Base-by-base conservation (phyloP, 176 grass and related monocot species). In the Poa annua region DNA sequence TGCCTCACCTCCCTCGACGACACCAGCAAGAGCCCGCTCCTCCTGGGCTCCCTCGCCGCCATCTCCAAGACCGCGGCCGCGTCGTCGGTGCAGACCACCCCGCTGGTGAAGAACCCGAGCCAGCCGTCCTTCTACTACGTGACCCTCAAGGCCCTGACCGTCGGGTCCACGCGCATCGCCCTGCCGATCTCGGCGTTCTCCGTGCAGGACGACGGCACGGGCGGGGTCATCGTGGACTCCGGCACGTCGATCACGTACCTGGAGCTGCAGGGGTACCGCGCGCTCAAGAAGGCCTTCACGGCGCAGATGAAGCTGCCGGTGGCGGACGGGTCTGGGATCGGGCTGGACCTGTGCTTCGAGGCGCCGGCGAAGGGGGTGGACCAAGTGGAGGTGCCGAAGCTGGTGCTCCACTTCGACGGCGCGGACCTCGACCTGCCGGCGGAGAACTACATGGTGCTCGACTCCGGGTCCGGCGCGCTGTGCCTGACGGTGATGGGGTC, bases 181-280 rank as follows among this genome's bases (percentile, higher is more conserved):
- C 86, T 97, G 25, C 88, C 86, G 34, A 49, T 1, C 17, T 80
- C 89, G 50, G 78, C 63, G 8, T 97, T 94, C 62, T 64, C 80
- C 35, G n/a, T 92, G 17, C 55, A 87, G 53, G 83, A 79, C 8
- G 88, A 90, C 35, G 95, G 88, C 22, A 81, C 68, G 6, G 86
- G 90, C 15, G 95, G 95, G 4, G 79, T 90, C 34, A 87, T 94
- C 80, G 83, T 97, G 1, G 95, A 97, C 90, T 92, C 95, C 4
- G 95, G 92, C 69, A 97, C 90, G n/a, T 86, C 90, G 2, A 89
- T 94, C 60, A 94, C 90, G 33, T 92, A 89, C 80, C 83, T 97
- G 50, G 90, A 90, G 75, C 1, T 79, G 52, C 54, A 7, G 7
- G 95, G 80, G 0, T 97, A 94, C 61, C 85, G 88, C 1, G 21